Conservation (phyloP, 805 yeast genomes). For the Candida caryicola region DNA sequence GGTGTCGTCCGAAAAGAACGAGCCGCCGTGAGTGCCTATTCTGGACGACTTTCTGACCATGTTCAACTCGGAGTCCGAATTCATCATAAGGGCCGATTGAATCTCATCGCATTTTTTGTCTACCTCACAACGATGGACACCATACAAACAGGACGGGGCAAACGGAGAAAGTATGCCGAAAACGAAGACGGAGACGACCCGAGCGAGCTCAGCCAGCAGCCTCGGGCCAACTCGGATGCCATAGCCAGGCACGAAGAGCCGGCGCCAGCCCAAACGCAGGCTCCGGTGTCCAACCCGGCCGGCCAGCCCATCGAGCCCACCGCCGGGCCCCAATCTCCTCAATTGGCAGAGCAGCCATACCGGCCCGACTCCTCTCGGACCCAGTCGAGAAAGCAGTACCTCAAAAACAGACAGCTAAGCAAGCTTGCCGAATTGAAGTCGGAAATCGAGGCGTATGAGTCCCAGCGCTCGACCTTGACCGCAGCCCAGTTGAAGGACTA, state of each 20-base stretch:
- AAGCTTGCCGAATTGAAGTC: conserved; percentile 15
- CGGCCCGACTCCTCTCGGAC: too few relatives aligned
- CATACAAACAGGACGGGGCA: background rate
- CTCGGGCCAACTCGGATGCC: too few relatives aligned
- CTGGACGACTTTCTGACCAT: background rate
- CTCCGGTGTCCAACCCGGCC: too few relatives aligned
- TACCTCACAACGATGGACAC: background rate
- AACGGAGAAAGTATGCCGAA: background rate
- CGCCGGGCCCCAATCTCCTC: too few relatives aligned
- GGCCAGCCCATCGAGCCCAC: too few relatives aligned
- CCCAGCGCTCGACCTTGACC: background rate
- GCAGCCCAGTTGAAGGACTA: conserved; percentile 16
- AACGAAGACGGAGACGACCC: background rate
- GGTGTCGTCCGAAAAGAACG: background rate
- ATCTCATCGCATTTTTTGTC: background rate
- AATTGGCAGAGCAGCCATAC: too few relatives aligned
- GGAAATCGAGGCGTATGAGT: conserved; percentile 13
- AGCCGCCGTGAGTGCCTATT: background rate
- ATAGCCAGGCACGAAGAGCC: too few relatives aligned
- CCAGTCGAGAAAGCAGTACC: conserved; percentile 20
- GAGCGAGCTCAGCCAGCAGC: too few relatives aligned
- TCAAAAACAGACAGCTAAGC: conserved; percentile 18
- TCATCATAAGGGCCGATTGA: background rate
- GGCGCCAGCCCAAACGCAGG: too few relatives aligned
- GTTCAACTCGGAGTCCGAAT: background rate